Evolutionary conservation across 1,284 basidiomycete genomes (phyloP).

Genomic region (Ceratobasidium sp.): DNA sequence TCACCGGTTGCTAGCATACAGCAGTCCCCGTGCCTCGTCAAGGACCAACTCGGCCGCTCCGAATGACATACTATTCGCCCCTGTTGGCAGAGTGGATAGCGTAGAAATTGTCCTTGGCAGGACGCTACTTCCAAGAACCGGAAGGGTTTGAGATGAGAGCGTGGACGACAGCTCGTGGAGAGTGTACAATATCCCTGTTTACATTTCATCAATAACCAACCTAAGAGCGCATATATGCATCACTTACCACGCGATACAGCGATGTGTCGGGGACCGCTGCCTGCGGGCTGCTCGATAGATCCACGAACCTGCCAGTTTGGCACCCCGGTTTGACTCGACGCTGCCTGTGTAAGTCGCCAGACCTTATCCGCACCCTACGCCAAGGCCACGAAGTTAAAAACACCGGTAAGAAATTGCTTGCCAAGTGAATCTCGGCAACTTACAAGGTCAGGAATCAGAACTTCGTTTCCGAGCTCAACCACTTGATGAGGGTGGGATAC

Average conservation of each 20-base stretch:
- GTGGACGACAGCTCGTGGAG: conserved; percentile 78
- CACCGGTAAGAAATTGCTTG: not conserved
- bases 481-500: conserved; percentile 49
- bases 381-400: not conserved
- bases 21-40: conserved; percentile 9
- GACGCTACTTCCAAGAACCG: conserved; percentile 52
- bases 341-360: conserved; percentile 47
- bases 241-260: conserved; percentile 67
- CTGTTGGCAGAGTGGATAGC: conserved; percentile 68
- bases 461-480: conserved; percentile 42
- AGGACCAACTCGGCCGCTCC: conserved; percentile 35
- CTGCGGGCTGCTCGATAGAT: conserved; percentile 70
- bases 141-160: conserved; percentile 71
- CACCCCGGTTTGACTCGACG: conserved; percentile 51
- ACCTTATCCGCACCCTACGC: conserved; percentile 48
- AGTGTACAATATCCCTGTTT: conserved; percentile 64
- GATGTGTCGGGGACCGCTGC: conserved; percentile 77
- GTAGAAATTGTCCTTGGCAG: conserved; percentile 58
- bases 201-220: conserved; percentile 45
- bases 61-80: conserved; percentile 52
- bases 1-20: conserved; percentile 43
- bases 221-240: not conserved
- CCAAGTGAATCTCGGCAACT: not conserved
- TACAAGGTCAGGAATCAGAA: conserved; percentile 48
- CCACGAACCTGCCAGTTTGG: conserved; percentile 67